These are phyloP conservation scores for Barbarea vulgaris DNA, from an alignment of 345 rosid species.

Conservation along the genomic window DNA sequence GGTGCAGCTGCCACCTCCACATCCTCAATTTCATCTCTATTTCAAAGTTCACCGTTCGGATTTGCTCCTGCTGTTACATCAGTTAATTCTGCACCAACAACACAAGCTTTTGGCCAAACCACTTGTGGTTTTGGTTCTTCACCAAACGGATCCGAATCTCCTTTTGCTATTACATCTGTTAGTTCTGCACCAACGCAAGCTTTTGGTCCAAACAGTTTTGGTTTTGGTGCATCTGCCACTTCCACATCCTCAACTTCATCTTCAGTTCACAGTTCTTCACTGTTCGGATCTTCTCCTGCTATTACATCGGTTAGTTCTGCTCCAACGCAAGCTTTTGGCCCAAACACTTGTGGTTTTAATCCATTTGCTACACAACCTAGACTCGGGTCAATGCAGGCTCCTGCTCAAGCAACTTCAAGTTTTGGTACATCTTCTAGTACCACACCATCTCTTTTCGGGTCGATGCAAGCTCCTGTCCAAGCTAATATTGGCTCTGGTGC, in stretches of 20 bases:
- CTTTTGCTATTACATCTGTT: not conserved
- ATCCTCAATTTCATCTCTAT: not conserved
- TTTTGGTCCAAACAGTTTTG: not conserved
- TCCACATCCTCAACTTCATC: not conserved
- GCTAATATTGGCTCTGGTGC: not conserved
- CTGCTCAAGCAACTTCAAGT: no score
- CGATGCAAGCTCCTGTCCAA: slow-evolving; percentile 7
- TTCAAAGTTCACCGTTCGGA: not conserved
- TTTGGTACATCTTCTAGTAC: not conserved
- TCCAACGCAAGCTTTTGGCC: not conserved
- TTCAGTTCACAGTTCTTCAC: not conserved
- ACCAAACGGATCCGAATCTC: no score
- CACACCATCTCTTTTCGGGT: not conserved
- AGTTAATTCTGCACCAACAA: not conserved
- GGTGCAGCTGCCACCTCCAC: not conserved
- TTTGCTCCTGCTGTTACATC: not conserved
- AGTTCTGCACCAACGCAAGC: not conserved
- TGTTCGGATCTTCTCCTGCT: not conserved
- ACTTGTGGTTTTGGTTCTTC: not conserved
- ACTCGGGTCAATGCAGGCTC: not conserved
- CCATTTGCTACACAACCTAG: not conserved
- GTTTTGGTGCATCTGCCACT: not conserved
- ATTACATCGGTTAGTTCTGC: not conserved
- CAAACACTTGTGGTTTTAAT: not conserved
- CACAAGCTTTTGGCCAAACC: not conserved